A percentile compares a stretch with the other conserved stretches of the same genome.
Conservation (phyloP, 2,329 filamentous ascomycete species). For the Helicocarpus griseus region DNA sequence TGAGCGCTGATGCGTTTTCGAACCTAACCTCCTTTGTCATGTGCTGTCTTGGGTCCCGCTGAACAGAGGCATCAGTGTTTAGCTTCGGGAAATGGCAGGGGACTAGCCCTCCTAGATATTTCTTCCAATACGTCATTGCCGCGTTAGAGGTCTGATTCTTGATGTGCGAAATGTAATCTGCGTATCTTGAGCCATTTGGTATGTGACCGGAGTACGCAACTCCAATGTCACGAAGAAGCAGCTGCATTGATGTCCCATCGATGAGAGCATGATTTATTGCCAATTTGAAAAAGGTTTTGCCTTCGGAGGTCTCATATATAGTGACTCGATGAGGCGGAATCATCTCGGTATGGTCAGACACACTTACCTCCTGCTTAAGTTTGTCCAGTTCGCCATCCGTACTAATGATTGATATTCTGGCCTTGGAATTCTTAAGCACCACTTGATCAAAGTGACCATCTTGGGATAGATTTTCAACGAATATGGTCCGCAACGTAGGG, state of each 20-base stretch:
- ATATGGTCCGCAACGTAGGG: slow-evolving; percentile 24
- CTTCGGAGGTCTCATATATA: slow-evolving; percentile 23
- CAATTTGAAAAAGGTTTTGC: slow-evolving; percentile 25
- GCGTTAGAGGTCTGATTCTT: slow-evolving; percentile 17
- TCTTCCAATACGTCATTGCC: slow-evolving; percentile 26
- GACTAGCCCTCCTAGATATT: slow-evolving; percentile 21
- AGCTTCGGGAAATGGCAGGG: slow-evolving; percentile 15
- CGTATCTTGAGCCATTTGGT: slow-evolving; percentile 22
- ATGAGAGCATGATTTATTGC: slow-evolving; percentile 32
- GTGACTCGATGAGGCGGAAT: slow-evolving; percentile 27
- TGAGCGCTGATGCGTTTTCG: slow-evolving; percentile 7
- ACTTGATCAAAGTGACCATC: slow-evolving; percentile 29
- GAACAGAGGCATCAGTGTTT: not conserved
- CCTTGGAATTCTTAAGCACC: slow-evolving; percentile 21
- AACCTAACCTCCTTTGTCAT: not conserved
- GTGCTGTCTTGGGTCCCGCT: not conserved
- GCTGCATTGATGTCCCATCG: slow-evolving; percentile 26
- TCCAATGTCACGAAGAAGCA: slow-evolving; percentile 24
- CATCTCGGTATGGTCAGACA: slow-evolving; percentile 20
- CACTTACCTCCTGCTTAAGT: slow-evolving; percentile 13
- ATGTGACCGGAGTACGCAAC: slow-evolving; percentile 24
- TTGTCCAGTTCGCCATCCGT: slow-evolving; percentile 20
- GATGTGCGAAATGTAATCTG: slow-evolving; percentile 29
- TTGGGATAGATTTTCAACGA: slow-evolving; percentile 26
- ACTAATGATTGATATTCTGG: slow-evolving; percentile 21